Evolutionary conservation across 2,329 filamentous ascomycete species (phyloP).

Genomic region (Nemania sp.): DNA sequence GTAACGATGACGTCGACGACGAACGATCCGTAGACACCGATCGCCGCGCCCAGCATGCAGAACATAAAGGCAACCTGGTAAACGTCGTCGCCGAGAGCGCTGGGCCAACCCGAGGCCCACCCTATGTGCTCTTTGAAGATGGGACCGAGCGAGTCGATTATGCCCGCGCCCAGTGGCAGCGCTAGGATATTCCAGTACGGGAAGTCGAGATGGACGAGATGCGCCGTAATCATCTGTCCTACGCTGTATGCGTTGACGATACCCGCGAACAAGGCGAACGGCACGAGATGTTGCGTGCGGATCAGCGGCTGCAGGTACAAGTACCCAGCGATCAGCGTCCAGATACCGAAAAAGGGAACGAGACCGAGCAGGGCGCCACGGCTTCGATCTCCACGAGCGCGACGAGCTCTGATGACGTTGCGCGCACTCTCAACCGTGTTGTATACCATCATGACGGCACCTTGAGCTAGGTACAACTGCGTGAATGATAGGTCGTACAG

Average conservation of each 20-base stretch:
- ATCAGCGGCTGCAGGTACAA: constrained; percentile 84
- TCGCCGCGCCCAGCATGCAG: constrained; percentile 77
- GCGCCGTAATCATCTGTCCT: constrained; percentile 92
- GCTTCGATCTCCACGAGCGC: constrained; percentile 71
- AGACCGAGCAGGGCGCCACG: constrained; percentile 81
- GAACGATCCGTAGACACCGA: constrained; percentile 97
- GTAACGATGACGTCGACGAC: constrained; percentile 96
- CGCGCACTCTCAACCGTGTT: constrained; percentile 80
- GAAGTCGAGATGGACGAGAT: constrained; percentile 85
- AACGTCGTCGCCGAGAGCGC: constrained; percentile 72
- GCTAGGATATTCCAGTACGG: constrained; percentile 88
- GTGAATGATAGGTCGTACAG: constrained; percentile 85
- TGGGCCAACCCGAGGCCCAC: constrained; percentile 74
- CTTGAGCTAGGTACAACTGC: constrained; percentile 91
- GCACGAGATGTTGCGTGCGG: constrained; percentile 79
- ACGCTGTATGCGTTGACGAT: constrained; percentile 94
- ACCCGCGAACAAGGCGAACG: constrained; percentile 86
- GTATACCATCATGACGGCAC: constrained; percentile 76
- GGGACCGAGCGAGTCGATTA: constrained; percentile 80
- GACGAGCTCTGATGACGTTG: constrained; percentile 84
- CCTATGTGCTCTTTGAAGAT: constrained; percentile 61
- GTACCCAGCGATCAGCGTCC: constrained; percentile 77
- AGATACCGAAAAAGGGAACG: constrained; percentile 77
- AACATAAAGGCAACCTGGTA: constrained; percentile 94
- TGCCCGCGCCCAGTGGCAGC: constrained; percentile 75